Conservation (phyloP, 176 grass and related monocot species). For the Oryza glaberrima region DNA sequence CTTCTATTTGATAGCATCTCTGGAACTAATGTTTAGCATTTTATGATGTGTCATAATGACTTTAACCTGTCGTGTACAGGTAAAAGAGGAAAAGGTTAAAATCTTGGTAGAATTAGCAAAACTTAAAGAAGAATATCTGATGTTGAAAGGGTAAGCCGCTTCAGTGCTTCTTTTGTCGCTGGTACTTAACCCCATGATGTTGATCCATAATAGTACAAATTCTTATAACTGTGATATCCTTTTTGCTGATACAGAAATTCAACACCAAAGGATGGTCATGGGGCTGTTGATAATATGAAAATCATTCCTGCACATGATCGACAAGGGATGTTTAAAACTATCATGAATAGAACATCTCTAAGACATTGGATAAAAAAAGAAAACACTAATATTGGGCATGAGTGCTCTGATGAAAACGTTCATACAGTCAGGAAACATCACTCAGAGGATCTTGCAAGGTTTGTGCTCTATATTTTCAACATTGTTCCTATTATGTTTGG, state of each 20-base stretch:
- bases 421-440: constrained; percentile 42
- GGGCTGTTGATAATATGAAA: constrained; percentile 40
- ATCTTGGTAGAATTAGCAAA: constrained; percentile 87
- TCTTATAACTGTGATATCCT: constrained; percentile 35
- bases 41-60: constrained; percentile 7
- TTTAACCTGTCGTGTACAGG: constrained; percentile 54
- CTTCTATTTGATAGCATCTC: constrained; percentile 1
- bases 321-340: constrained; percentile 81
- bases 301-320: constrained; percentile 53
- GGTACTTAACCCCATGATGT: not conserved
- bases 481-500: constrained; percentile 1
- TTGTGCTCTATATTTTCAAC: constrained; percentile 34
- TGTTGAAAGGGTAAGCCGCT: constrained; percentile 66
- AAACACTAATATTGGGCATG: constrained; percentile 40
- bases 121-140: constrained; percentile 76
- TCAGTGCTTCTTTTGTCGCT: not conserved
- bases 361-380: constrained; percentile 76
- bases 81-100: constrained; percentile 91
- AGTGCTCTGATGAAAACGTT: constrained; percentile 42
- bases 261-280: constrained; percentile 30
- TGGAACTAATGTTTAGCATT: not conserved
- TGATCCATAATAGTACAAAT: not conserved
- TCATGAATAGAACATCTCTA: constrained; percentile 79
- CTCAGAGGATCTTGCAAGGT: constrained; percentile 83
- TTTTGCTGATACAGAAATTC: constrained; percentile 44